Base-by-base conservation (phyloP, 345 rosid genomes). In the Acer yangbiense region DNA sequence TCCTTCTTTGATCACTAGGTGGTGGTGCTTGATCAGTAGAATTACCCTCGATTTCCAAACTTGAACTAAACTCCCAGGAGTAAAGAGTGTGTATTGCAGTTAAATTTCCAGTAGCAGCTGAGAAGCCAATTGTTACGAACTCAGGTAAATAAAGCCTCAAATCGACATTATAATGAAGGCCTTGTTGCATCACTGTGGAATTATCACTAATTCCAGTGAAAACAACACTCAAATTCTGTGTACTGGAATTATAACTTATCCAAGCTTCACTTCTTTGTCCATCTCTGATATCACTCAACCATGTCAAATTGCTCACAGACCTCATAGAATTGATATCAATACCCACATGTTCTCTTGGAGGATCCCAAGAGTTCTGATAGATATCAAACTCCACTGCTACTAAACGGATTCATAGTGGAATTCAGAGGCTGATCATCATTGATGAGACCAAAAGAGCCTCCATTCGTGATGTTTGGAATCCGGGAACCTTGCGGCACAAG, bases 321-420 rank as follows among this genome's bases (percentile, higher is more conserved):
- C 39, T 16, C 73, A 87, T 57, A 5, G 79, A 81, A 23, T 78
- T 85, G 52, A 79, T n/a, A 64, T 84, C 44, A 9, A 80, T 78
- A 3, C 83, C 87, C 1, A 84, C 83, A 66, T 84, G 89, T 4
- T 70, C 65, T 35, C 23, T 10, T 0, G 16, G 11, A 0, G 78
- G 83, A 71, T 78, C 89, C 76, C 78, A 76, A 3, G 2, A 0
- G 58, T 80, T 74, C 5, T 9, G 21, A 65, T 32, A 78, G 8
- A 80, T 68, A 60, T 86, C 80, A 11, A 86, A 86, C 41, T 84
- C 83, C 2, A 82, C 80, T 0, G 78, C 81, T 14, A 86, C 44
- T n/a, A 9, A 75, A 74, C 2, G 81, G 71, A n/a, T 68, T 73
- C 0, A 10, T 27, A 0, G 43, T 58, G 11, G 76, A 43, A 57